Conservation (phyloP, 2,329 filamentous ascomycete genomes). For the Curvularia lunata region DNA sequence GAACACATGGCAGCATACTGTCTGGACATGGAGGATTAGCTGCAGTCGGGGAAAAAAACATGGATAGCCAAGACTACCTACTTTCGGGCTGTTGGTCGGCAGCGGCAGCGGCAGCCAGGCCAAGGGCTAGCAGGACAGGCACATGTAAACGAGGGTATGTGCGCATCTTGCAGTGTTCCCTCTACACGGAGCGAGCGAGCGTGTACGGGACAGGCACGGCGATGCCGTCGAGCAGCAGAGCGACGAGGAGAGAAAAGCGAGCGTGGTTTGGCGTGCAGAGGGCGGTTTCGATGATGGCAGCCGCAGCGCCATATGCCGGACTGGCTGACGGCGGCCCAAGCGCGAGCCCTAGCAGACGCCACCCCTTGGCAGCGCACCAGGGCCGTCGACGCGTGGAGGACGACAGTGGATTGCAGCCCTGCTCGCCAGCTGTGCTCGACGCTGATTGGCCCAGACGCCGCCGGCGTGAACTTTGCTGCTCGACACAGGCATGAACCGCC, state of each 20-base stretch:
- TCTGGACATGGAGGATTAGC: no score
- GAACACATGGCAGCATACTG: background rate
- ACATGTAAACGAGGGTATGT: slow-evolving; percentile 25
- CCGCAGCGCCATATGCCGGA: slow-evolving; percentile 5
- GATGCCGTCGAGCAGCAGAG: background rate
- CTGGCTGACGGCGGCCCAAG: slow-evolving; percentile 12
- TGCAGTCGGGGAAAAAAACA: background rate
- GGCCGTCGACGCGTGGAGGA: background rate
- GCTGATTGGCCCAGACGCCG: background rate
- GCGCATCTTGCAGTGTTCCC: slow-evolving; percentile 31
- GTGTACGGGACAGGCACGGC: slow-evolving; percentile 20
- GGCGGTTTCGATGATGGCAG: slow-evolving; percentile 14
- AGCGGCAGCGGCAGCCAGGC: slow-evolving; percentile 18
- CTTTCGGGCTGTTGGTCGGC: slow-evolving; percentile 20
- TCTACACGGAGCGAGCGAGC: slow-evolving; percentile 31
- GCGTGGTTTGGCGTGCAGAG: slow-evolving; percentile 7
- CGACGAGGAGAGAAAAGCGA: slow-evolving; percentile 8
- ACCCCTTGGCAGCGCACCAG: background rate
- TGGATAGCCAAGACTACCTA: slow-evolving; percentile 18
- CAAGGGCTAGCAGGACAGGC: slow-evolving; percentile 25
- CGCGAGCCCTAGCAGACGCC: slow-evolving; percentile 2
- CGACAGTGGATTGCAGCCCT: slow-evolving; percentile 16
- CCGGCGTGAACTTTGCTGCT: slow-evolving; percentile 4
- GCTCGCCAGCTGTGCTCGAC: slow-evolving; percentile 25
- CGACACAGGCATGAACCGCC: background rate